Base-by-base conservation (phyloP, 2,329 filamentous ascomycete species). In the Hymenoscyphus fraxineus region DNA sequence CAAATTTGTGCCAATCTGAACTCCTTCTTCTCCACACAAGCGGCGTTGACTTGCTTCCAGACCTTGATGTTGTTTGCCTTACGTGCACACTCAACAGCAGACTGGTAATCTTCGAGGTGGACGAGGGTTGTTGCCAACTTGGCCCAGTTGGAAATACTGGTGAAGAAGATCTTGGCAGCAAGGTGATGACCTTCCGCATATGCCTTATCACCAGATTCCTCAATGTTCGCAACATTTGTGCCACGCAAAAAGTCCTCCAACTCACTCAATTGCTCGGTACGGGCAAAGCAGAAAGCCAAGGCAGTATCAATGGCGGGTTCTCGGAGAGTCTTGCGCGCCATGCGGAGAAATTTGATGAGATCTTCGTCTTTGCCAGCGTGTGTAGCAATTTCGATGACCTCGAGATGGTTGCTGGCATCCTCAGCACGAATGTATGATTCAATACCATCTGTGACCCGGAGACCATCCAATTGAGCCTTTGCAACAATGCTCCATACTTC, bases 31-130 rank as follows among this genome's bases (percentile, higher is more conserved):
- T 86, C 87, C 70, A 99, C 91, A 76, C 95, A 99, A 27, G 94
- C 95, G 75, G 92, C 90, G 80, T 98, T 96, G 71, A 99, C 95
- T 79, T 99, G 92, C 80, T 95, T 96, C 95, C 95, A 99, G 61
- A 99, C 95, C 82, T 96, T 97, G 79, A 97, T 93, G 79, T 92
- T 98, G 83, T 98, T 99, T 73, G 95, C 95, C 81, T 99, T 98
- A 77, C 95, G 91, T 32, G 96, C 95, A 74, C 93, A 97, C 77
- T 99, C 95, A 54, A 99, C 95, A 57, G 95, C 95, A 72, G 92
- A 92, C 79, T 99, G 96, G 81, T 99, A 98, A 72, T 99, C 95
- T 69, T 89, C 90, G 6, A 99, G 87, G 77, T 98, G 93, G n/a
- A 99, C 95, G 66, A 98, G 86, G 12, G 95, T 99, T 12, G 95